Conservation (phyloP, 257 asterid genomes). For the Knoxia roxburghii region DNA sequence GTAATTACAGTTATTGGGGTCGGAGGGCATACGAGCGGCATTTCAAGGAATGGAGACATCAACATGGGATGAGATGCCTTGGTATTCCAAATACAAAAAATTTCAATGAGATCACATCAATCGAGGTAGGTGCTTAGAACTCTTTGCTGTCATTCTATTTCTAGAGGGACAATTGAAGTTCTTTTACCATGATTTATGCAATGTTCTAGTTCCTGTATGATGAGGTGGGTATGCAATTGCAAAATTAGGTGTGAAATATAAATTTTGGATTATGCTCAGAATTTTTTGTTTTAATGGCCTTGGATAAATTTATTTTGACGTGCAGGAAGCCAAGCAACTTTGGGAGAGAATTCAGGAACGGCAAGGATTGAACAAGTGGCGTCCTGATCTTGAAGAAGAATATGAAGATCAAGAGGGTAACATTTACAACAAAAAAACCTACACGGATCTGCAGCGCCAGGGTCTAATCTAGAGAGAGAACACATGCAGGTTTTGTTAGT, state of each 20-base stretch:
- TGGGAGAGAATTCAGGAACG: constrained; percentile 91
- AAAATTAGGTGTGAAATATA: neutral
- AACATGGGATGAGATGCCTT: constrained; percentile 98
- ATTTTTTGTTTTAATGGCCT: neutral
- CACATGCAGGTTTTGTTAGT: constrained; percentile 20
- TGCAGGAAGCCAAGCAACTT: constrained; percentile 92
- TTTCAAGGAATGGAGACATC: constrained; percentile 99
- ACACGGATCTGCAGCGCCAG: constrained; percentile 93
- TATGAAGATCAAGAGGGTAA: constrained; percentile 97
- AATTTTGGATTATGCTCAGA: neutral
- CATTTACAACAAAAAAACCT: constrained; percentile 95
- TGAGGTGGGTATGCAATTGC: neutral
- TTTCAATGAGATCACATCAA: constrained; percentile 89
- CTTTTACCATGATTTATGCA: neutral
- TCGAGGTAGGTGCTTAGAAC: constrained; percentile 44
- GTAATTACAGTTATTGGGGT: constrained; percentile 98
- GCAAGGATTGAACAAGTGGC: constrained; percentile 89
- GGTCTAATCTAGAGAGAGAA: constrained; percentile 59
- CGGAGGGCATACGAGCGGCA: constrained; percentile 99
- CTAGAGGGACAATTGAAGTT: neutral
- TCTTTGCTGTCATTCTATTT: neutral
- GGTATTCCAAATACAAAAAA: constrained; percentile 96
- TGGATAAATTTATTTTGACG: neutral
- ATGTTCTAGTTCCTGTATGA: neutral
- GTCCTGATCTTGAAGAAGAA: constrained; percentile 98